Evolutionary conservation across 768 basidiomycete species (phyloP).

Genomic region (Crepidotus variabilis): DNA sequence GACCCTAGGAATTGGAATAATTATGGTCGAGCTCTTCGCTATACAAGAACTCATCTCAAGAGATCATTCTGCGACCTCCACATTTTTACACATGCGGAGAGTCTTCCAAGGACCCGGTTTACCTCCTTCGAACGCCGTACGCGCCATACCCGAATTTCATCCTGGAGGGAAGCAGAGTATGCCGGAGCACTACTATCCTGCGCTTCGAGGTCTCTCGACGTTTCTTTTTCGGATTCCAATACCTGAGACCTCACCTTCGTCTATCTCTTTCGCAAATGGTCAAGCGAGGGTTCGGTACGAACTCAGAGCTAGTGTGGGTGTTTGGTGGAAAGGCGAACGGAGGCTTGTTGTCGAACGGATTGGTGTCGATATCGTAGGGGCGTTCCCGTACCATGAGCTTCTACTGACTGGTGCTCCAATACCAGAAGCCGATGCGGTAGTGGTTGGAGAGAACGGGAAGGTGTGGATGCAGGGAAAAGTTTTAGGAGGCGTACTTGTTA

Average conservation of each 20-base stretch:
- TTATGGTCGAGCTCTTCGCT: conserved; percentile 76
- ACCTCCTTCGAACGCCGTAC: conserved; percentile 82
- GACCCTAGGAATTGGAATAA: conserved; percentile 67
- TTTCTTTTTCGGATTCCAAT: conserved; percentile 80
- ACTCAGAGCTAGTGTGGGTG: conserved; percentile 66
- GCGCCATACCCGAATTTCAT: conserved; percentile 41
- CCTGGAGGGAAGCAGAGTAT: conserved; percentile 21
- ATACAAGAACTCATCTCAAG: conserved; percentile 74
- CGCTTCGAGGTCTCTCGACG: conserved; percentile 71
- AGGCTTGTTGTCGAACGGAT: conserved; percentile 61
- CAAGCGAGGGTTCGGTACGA: conserved; percentile 72
- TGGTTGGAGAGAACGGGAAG: conserved; percentile 75
- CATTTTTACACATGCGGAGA: conserved; percentile 66
- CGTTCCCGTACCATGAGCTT: conserved; percentile 31
- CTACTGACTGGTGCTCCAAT: conserved; percentile 27
- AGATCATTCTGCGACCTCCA: conserved; percentile 77
- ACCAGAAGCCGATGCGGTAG: conserved; percentile 47
- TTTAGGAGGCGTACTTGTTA: conserved; percentile 57
- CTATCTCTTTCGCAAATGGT: conserved; percentile 67
- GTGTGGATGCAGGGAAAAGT: conserved; percentile 72
- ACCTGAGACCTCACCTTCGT: conserved; percentile 62
- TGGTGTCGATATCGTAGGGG: conserved; percentile 64
- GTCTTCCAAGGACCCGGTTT: conserved; percentile 79
- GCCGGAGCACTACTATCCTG: conserved; percentile 64
- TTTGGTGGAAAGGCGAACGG: conserved; percentile 73